Base-by-base conservation (phyloP, 129 eudicot genomes). In the Flaveria ramosissima region DNA sequence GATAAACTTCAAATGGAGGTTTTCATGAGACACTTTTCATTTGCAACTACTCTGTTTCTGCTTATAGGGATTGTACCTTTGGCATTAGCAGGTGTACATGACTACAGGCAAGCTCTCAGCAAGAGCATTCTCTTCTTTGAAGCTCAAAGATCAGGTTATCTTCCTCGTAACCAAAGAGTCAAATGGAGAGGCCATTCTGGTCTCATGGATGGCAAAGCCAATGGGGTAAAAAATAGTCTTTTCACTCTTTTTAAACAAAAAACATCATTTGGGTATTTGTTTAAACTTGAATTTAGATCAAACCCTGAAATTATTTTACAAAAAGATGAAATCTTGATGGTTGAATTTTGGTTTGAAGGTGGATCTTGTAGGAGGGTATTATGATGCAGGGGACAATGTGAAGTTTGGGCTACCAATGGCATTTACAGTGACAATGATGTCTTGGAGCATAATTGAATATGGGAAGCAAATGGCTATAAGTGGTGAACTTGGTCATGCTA, bases 371-470 rank as follows among this genome's bases (percentile, higher is more conserved):
- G 97, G 97, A 73, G 97, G 97, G 9, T 92, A 92, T 67, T 92
- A 92, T 67, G 97, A 92, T 63, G 97, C 97, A 10, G 97, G 97
- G 2, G 97, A 92, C 69, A 92, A 92, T 68, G 92, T 89, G 41
- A 92, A 92, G 78, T 92, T 92, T 72, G 93, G 93, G 13, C 69
- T 92, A 21, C 97, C 97, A 41, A 92, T 92, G 97, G 97, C 97
- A 2, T 92, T 89, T 74, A 92, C 93, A 5, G 72, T 88, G 7
- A 92, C 97, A 47, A 89, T 92, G 96, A 81, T 92, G 76, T 86
- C 97, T 0, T 92, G 97, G 97, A 75, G 91, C 20, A 86, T 88
- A 16, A 52, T 89, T 1, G 83, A 87, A 36, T 92, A 77, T 42
- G 76, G 88, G 23, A 79, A 81, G 23, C 81, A 87, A 56, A 76